Base-by-base conservation (phyloP, 495 filamentous ascomycete genomes). In the Corynascus novoguineensis region DNA sequence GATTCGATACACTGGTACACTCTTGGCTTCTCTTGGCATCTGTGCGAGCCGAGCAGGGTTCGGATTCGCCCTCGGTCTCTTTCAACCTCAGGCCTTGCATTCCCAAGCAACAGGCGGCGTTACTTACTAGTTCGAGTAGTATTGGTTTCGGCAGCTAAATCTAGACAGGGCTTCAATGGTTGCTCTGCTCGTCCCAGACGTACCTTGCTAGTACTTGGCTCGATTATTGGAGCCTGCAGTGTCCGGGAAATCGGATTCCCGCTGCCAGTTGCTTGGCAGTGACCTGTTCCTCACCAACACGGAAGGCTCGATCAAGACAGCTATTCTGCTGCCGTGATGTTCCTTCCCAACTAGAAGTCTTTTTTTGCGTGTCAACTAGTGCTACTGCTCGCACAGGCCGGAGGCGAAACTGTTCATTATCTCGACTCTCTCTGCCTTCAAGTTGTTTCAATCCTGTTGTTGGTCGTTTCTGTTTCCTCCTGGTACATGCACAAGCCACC, bases 11-110 rank as follows among this genome's bases (percentile, higher is more conserved):
- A 15, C 29, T 46, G 3, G 6, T 10, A 4, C 5, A 15, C 29
- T 46, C 53, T 48, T 48, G 53, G 32, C 53, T 55, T 55, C 38
- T 31, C 54, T 57, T 57, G 54, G 54, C 54, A 21, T 21, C 29
- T n/a, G 19, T 35, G 31, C 15, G 6, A 4, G 4, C 19, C 10
- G 12, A 21, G 5, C 14, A 4, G 2, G 10, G 29, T 21, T 54
- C 50, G 53, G 61, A 38, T 62, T 52, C 32, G 50, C 29, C 40
- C 42, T 64, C 37, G 64, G 59, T 59, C 59, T 66, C 64, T 58
- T 56, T 48, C 31, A 28, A 52, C 32, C 29, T 42, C 53, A 19
- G 41, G 14, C 19, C 32, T 19, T 17, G n/a, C n/a, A n/a, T n/a
- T n/a, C n/a, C n/a, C n/a, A n/a, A n/a, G n/a, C n/a, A n/a, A n/a